Base-by-base conservation (phyloP, 768 basidiomycete species). In the Auricularia cornea region DNA sequence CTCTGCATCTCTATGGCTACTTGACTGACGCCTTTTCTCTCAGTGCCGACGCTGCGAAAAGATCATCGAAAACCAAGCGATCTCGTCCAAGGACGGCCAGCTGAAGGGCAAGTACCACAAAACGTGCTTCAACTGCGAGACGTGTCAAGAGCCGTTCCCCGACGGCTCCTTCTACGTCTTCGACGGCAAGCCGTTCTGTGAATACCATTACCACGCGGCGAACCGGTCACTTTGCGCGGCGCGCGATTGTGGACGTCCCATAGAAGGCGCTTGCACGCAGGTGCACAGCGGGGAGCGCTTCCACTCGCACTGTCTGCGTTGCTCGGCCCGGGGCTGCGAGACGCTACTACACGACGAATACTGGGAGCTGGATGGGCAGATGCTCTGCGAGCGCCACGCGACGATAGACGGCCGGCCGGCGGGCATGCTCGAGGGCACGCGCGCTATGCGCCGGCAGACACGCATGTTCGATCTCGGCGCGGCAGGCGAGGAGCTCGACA, bases 41-140 rank as follows among this genome's bases (percentile, higher is more conserved):
- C 67, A 93, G 90, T 97, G 94, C 71, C 90, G 94, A 35, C 82
- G 94, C 54, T 98, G 94, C 73, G 84, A 84, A 69, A 71, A 87
- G 26, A 87, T 92, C 0, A 97, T 98, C 54, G 94, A 97, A 77
- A 92, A 86, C 64, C 88, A 89, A 67, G 94, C 94, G 26, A 90
- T 98, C 26, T 94, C 90, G 26, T 91, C 89, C 4, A 84, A 89
- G 14, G 94, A 98, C 70, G 94, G 94, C 2, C 94, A 96, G 74
- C 80, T 98, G 57, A 95, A 95, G 74, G 94, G 94, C 64, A 98
- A 98, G 73, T 96, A 95, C 74, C 94, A 96, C 71, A 84, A 85
- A 64, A 85, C 87, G 41, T 98, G 94, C 76, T 98, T 98, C 72
- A 92, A 87, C 68, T 98, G 94, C 75, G 54, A 57, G 54, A 83